Evolutionary conservation across 1,284 basidiomycete species (phyloP), one percentile per base, ranked within the genome.

Genomic region (Rhodotorula sp.): DNA sequence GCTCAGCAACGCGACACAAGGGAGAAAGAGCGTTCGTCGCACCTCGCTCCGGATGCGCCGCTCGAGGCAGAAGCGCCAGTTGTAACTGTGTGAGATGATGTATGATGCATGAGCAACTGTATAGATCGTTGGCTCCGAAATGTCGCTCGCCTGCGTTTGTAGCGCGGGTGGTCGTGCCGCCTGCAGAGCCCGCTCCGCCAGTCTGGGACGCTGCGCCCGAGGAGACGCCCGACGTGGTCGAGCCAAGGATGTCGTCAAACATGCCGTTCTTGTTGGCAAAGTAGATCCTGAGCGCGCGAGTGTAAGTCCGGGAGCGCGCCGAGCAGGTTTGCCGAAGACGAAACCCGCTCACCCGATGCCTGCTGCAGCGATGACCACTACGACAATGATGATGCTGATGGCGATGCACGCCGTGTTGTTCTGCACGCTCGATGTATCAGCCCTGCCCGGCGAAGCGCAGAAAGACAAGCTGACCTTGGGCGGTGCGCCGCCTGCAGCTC

Each of bases 181-280:
- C 34, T 34, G 34, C 34, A 34, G 34, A 34, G 34, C 34, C 34
- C 34, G 34, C 34, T 34, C 34, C 34, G 2, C 34, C 34, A 5
- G 34, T 34, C 34, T 34, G 34, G 3, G 34, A 34, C 34, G 34
- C 34, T 34, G 34, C 34, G 34, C 34, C 34, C 34, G 34, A 14
- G 13, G 56, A n/a, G 10, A 19, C 56, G 41, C 34, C 53, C 7
- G 41, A 41, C 41, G 41, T 42, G 19, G 55, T 21, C 21, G 34
- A 41, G 41, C 34, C 52, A 44, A 45, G 52, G 8, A 34, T 42
- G 34, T 34, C 64, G 25, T 34, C 62, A 14, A 66, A 54, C 10
- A 45, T 50, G 53, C 64, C 64, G n/a, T 66, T 34, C 45, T 9
- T 25, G 44, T 52, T 53, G 5, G 55, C 44, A 27, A 23, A 70